Evolutionary conservation across 495 filamentous ascomycete genomes (phyloP).

Genomic region (Aspergillus haitiensis): DNA sequence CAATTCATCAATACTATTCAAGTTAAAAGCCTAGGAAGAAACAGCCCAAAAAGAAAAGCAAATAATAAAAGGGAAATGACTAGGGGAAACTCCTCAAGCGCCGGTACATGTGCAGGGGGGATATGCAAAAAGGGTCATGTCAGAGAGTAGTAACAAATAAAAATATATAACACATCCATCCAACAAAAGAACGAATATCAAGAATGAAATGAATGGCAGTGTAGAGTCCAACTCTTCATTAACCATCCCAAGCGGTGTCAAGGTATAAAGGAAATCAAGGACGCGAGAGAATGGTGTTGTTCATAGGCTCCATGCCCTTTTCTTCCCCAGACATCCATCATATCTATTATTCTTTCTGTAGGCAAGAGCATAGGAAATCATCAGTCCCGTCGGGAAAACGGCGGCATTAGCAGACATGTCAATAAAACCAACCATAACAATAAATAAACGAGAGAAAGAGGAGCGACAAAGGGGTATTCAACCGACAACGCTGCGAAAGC

Average conservation of each 20-base stretch:
- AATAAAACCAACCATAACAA: background rate
- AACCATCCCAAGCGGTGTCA: constrained; percentile 21
- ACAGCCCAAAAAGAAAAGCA: constrained; percentile 6
- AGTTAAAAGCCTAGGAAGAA: constrained; percentile 16
- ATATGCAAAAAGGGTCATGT: constrained; percentile 18
- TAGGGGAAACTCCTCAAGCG: constrained; percentile 17
- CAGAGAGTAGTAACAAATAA: constrained; percentile 11
- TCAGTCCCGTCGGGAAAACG: constrained; percentile 6
- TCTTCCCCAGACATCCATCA: constrained; percentile 16
- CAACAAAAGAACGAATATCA: constrained; percentile 20
- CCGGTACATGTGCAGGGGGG: constrained; percentile 28
- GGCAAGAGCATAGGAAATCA: constrained; percentile 8
- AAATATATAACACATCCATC: constrained; percentile 8
- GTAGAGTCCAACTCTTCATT: constrained; percentile 27
- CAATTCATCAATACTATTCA: constrained; percentile 19
- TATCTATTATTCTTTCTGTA: background rate
- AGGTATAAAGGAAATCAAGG: constrained; percentile 9
- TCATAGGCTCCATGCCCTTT: background rate
- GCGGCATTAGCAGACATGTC: constrained; percentile 13
- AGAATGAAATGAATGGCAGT: constrained; percentile 18
- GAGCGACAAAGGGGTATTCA: constrained; percentile 35
- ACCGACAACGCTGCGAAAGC: constrained; percentile 88
- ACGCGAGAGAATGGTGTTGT: background rate
- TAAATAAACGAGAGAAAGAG: background rate
- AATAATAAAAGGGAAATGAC: no score